These are phyloP conservation scores for Plenodomus biglobosus DNA, from an alignment of 2,329 filamentous ascomycete species.

Conservation along the genomic window DNA sequence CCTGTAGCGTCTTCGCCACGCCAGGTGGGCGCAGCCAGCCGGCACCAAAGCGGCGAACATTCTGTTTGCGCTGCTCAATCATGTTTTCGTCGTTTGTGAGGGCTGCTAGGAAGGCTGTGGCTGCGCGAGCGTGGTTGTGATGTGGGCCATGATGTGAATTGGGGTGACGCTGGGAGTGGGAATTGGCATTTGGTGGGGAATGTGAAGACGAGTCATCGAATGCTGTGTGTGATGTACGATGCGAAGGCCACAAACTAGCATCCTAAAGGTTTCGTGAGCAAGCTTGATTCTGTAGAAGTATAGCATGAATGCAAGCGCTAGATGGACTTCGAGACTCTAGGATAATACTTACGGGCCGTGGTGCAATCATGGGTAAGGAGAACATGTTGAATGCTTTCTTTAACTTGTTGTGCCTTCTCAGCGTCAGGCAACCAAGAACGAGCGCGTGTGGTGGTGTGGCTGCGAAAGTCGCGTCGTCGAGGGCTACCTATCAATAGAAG, in stretches of 20 bases:
- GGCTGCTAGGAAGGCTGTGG: conserved; percentile 66
- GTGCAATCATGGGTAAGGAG: conserved; percentile 22
- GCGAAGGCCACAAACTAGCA: conserved; percentile 35
- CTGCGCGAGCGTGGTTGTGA: conserved; percentile 43
- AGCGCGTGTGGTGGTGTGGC: not conserved
- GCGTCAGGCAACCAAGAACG: not conserved
- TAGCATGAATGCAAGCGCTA: not conserved
- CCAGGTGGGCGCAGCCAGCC: conserved; percentile 90
- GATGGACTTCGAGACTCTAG: not conserved
- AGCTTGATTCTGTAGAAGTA: not conserved
- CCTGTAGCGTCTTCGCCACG: conserved; percentile 83
- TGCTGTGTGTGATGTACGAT: conserved; percentile 20
- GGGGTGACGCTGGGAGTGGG: conserved; percentile 20
- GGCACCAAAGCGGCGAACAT: conserved; percentile 84
- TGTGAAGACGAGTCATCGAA: conserved; percentile 21
- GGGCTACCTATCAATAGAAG: not conserved
- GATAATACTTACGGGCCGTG: conserved; percentile 13
- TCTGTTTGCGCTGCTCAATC: conserved; percentile 73
- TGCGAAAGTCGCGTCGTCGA: conserved; percentile 11
- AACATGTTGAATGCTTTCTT: conserved; percentile 8
- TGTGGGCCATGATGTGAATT: conserved; percentile 19
- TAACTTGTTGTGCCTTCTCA: not conserved
- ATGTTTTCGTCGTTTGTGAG: conserved; percentile 76
- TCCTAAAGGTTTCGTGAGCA: conserved; percentile 25
- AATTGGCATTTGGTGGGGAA: conserved; percentile 19